Conservation (phyloP, 2,329 filamentous ascomycete genomes). For the Colletotrichum sojae region DNA sequence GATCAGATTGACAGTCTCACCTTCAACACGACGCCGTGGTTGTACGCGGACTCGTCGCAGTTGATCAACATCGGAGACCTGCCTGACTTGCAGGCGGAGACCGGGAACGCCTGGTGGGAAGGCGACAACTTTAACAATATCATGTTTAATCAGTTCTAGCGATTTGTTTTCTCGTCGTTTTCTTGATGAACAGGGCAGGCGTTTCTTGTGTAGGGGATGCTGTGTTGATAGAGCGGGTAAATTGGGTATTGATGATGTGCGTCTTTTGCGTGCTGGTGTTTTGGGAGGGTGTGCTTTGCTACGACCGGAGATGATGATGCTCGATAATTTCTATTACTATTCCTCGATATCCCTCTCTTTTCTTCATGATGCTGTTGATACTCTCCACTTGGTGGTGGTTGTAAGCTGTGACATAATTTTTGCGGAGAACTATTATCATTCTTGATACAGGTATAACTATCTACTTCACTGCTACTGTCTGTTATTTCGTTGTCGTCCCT, state of each 20-base stretch:
- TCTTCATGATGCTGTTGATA: too few species aligned
- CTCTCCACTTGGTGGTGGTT: too few species aligned
- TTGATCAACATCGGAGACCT: slow-evolving; percentile 55
- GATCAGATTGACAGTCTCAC: slow-evolving; percentile 55
- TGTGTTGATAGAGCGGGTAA: slow-evolving; percentile 27
- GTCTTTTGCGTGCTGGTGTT: background rate
- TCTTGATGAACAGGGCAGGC: background rate
- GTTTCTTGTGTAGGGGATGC: slow-evolving; percentile 16
- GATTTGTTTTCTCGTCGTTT: background rate
- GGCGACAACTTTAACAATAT: slow-evolving; percentile 55
- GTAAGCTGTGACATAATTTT: too few species aligned
- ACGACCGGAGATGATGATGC: background rate
- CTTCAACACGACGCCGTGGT: slow-evolving; percentile 59
- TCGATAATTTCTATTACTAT: too few species aligned
- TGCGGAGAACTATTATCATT: too few species aligned
- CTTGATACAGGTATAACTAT: too few species aligned
- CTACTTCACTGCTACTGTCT: too few species aligned
- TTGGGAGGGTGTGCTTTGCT: background rate
- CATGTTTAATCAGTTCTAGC: slow-evolving; percentile 56
- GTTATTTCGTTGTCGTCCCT: too few species aligned
- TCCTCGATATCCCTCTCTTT: too few species aligned
- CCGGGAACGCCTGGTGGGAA: slow-evolving; percentile 57
- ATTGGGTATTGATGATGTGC: slow-evolving; percentile 31
- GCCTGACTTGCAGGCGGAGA: slow-evolving; percentile 49
- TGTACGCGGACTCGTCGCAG: slow-evolving; percentile 59